These are phyloP conservation scores for Potentilla sterilis DNA, from an alignment of 306 rosid genomes.

Conservation along the genomic window DNA sequence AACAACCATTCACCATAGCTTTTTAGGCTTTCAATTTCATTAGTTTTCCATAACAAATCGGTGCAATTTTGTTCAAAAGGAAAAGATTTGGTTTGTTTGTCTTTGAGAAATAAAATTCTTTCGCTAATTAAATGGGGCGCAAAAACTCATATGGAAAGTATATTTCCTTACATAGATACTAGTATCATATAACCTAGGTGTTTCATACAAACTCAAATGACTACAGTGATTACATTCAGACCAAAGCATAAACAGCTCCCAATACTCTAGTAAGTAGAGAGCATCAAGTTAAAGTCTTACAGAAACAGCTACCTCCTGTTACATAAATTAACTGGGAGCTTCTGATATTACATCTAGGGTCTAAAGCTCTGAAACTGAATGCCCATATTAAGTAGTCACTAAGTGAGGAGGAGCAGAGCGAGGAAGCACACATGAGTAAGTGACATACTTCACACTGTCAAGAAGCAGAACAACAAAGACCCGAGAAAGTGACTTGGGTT, in stretches of 20 bases:
- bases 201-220: slow-evolving; percentile 5
- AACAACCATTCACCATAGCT: too few species aligned
- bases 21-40: not conserved
- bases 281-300: not conserved
- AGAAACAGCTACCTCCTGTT: slow-evolving; percentile 19
- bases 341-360: slow-evolving; percentile 29
- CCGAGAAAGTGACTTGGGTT: slow-evolving; percentile 72
- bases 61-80: not conserved
- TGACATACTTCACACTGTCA: slow-evolving; percentile 87
- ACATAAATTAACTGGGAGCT: slow-evolving; percentile 39
- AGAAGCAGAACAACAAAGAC: slow-evolving; percentile 77
- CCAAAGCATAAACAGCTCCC: not conserved
- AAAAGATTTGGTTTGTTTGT: too few species aligned
- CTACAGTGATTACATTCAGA: not conserved
- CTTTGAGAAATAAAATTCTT: too few species aligned
- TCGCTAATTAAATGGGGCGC: too few species aligned
- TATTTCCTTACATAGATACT: not conserved
- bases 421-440: slow-evolving; percentile 90
- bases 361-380: not conserved
- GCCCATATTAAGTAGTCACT: slow-evolving; percentile 51
- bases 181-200: not conserved
- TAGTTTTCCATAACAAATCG: too few species aligned
- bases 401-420: slow-evolving; percentile 61
- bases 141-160: not conserved
- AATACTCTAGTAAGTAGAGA: not conserved